These are phyloP conservation scores for Barbarea vulgaris DNA, from an alignment of 345 rosid species.

Conservation along the genomic window DNA sequence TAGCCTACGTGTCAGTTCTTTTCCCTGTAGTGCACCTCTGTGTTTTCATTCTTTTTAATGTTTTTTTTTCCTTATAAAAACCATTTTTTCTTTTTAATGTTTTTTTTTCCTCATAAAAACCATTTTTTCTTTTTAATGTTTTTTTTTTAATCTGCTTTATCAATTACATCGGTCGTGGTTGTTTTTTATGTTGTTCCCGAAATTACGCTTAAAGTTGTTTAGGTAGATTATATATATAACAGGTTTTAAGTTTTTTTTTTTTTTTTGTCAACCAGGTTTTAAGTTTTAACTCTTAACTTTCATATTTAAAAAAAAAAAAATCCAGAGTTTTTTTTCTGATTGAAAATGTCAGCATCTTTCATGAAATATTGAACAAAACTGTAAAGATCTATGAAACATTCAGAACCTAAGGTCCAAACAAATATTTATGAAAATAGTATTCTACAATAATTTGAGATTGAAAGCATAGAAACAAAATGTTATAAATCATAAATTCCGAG, in stretches of 20 bases:
- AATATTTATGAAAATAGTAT: background rate
- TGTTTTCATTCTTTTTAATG: background rate
- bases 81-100: too few species aligned
- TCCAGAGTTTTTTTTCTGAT: background rate
- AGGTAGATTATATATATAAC: too few species aligned
- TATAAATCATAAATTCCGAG: background rate
- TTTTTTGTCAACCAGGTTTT: too few species aligned
- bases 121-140: background rate
- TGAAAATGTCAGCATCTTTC: background rate
- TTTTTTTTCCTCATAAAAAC: too few species aligned
- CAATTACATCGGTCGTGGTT: background rate
- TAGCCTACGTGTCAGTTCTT: constrained; percentile 34
- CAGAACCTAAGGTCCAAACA: background rate
- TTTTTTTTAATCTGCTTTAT: background rate
- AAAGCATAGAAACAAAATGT: background rate
- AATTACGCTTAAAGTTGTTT: background rate
- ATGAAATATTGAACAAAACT: background rate
- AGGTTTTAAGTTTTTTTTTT: too few species aligned
- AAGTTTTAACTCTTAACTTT: background rate
- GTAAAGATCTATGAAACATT: background rate
- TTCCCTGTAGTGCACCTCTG: constrained; percentile 14
- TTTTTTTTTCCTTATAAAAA: too few species aligned
- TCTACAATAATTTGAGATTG: background rate
- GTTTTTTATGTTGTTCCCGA: background rate
- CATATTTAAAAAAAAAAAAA: background rate